Base-by-base conservation (phyloP, 1,284 basidiomycete species). In the Kwoniella shivajii region DNA sequence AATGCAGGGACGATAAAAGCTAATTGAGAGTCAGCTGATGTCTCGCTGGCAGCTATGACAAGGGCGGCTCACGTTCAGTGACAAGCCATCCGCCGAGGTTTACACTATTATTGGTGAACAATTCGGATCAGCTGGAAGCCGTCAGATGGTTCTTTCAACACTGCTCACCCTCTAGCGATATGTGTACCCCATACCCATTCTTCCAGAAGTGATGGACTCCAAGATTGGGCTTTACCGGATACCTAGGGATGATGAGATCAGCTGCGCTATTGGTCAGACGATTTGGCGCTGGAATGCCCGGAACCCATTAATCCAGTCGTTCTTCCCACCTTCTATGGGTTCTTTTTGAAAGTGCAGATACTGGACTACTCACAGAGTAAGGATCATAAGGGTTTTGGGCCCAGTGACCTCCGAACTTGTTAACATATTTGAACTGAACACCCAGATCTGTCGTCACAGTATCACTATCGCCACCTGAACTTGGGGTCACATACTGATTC, bases 1-100 rank as follows among this genome's bases (percentile, higher is more conserved):
- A 95, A 82, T 29, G 83, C 84, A 10, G 92, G 92, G 1, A 83
- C 80, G 77, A 92, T 84, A 77, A 95, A 93, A 27, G 94, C 93
- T 82, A 92, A 1, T 13, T 9, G 27, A 86, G 30, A 86, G 27
- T 39, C 24, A 42, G 31, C 49, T 30, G 45, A 22, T 16, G 42
- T 31, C 37, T 22, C 16, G 41, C 13, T 31, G 13, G 18, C 46
- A 50, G n/a, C 6, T 24, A 27, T 90, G 89, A 59, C 34, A 91
- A 69, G 72, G 90, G 90, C 20, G 84, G 86, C 71, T 62, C 41
- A 74, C 73, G 74, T 57, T 76, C 74, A 24, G 74, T 76, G 4
- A 76, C 74, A 2, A 76, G 70, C 74, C 74, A 76, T 37, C 74
- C 93, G 61, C 93, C 93, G 30, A 95, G 75, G 74, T 95, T 96